phyloP scores from a whole-genome alignment of 129 eudicot species.

The Lactuca sativa region DNA sequence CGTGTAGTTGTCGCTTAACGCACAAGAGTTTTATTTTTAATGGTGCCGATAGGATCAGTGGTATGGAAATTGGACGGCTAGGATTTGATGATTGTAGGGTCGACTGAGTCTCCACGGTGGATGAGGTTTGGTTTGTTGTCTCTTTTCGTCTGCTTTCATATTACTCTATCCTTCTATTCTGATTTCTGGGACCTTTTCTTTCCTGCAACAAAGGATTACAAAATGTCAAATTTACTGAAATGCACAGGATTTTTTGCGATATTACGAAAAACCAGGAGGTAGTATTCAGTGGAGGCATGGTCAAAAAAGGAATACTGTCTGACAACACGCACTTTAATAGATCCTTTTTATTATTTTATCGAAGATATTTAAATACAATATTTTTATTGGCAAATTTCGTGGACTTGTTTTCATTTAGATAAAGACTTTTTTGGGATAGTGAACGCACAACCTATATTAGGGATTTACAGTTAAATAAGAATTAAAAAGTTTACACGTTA shows the following conservation, averaged over 20 bases:
- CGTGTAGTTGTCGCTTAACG: conserved; percentile 32
- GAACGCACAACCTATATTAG: not conserved
- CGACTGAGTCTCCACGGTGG: conserved; percentile 13
- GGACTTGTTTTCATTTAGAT: not conserved
- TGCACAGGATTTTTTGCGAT: not conserved
- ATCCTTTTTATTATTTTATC: not conserved
- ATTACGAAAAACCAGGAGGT: not conserved
- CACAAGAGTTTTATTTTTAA: conserved; percentile 18
- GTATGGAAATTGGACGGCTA: conserved; percentile 26
- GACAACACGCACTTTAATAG: not conserved
- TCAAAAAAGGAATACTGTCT: conserved; percentile 3
- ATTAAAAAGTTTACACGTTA: too few relatives aligned
- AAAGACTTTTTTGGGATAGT: not conserved
- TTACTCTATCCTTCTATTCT: conserved; percentile 4
- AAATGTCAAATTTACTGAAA: conserved; percentile 8
- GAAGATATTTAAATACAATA: too few relatives aligned
- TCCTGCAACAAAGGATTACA: conserved; percentile 17
- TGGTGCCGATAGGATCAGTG: conserved; percentile 34
- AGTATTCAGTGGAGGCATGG: not conserved
- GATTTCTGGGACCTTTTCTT: conserved; percentile 21
- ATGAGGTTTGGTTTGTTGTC: conserved; percentile 12
- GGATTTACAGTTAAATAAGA: too few relatives aligned
- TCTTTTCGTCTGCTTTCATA: conserved; percentile 16
- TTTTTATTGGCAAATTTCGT: not conserved
- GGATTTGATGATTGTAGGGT: conserved; percentile 23